phyloP scores from a whole-genome alignment of 2,329 filamentous ascomycete genomes.

The Colletotrichum magnum region DNA sequence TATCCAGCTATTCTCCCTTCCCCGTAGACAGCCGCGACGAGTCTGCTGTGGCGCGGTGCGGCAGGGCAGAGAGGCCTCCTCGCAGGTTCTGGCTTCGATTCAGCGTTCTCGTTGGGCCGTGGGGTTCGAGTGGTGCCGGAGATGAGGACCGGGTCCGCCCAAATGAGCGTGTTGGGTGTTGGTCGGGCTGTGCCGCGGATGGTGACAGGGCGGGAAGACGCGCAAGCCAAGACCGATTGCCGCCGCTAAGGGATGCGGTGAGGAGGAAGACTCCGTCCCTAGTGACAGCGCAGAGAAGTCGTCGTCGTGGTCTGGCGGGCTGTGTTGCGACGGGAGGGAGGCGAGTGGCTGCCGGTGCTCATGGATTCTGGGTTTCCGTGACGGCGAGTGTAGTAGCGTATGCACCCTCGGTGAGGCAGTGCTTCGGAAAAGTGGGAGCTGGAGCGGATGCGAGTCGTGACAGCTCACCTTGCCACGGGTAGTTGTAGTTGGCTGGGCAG shows the following conservation, averaged over 20 bases:
- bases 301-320: constrained; percentile 14
- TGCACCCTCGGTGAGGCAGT: constrained; percentile 34
- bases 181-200: too few species aligned
- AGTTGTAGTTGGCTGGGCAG: background rate
- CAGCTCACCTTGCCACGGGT: background rate
- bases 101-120: background rate
- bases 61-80: constrained; percentile 1
- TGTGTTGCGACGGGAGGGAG: constrained; percentile 15
- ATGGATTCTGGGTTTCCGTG: background rate
- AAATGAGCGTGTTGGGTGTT: background rate
- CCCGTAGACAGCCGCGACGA: background rate
- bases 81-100: background rate
- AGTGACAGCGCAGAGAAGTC: background rate
- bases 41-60: background rate
- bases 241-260: constrained; percentile 5
- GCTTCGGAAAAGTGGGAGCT: constrained; percentile 35
- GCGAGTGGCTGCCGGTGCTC: background rate
- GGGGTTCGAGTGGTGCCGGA: background rate
- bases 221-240: constrained; percentile 23
- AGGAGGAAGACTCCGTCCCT: background rate
- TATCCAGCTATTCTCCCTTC: background rate
- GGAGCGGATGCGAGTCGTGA: constrained; percentile 35
- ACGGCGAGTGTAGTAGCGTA: constrained; percentile 34
- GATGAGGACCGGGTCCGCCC: background rate
- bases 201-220: constrained; percentile 3